Percentiles rank a stretch among this genome's conserved stretches.
Evolutionary conservation across 257 asterid species (phyloP).

Genomic region (Plantago major): DNA sequence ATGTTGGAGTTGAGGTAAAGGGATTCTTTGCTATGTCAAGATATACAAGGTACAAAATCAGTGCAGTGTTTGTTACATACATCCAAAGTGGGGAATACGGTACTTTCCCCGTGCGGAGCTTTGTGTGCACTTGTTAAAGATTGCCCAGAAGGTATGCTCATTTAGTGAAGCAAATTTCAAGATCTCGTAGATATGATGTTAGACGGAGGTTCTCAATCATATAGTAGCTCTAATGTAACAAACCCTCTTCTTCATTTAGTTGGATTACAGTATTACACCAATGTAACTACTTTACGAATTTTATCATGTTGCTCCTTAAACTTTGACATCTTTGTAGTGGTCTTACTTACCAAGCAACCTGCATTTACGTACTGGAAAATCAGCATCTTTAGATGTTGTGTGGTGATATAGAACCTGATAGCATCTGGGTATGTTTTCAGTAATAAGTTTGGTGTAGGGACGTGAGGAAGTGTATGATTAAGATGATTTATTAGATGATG

Average conservation of each 20-base stretch:
- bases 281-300: not conserved
- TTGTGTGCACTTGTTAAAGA: constrained; percentile 17
- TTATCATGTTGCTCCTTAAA: no score
- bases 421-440: no score
- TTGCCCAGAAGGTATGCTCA: constrained; percentile 36
- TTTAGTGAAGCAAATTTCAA: constrained; percentile 23
- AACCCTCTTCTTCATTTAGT: not conserved
- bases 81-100: not conserved
- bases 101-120: constrained; percentile 29
- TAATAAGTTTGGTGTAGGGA: no score
- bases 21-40: constrained; percentile 30
- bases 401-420: no score
- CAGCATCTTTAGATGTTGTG: no score
- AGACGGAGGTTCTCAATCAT: no score
- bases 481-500: no score
- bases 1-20: constrained; percentile 48
- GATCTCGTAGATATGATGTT: constrained; percentile 11
- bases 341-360: no score
- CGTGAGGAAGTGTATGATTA: no score
- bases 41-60: constrained; percentile 38
- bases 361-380: no score
- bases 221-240: no score
- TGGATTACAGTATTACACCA: not conserved
- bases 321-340: no score
- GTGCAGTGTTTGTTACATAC: not conserved